Evolutionary conservation across 768 basidiomycete species (phyloP), one percentile per base, ranked within the genome.

Genomic region (Boletus rubropictus): DNA sequence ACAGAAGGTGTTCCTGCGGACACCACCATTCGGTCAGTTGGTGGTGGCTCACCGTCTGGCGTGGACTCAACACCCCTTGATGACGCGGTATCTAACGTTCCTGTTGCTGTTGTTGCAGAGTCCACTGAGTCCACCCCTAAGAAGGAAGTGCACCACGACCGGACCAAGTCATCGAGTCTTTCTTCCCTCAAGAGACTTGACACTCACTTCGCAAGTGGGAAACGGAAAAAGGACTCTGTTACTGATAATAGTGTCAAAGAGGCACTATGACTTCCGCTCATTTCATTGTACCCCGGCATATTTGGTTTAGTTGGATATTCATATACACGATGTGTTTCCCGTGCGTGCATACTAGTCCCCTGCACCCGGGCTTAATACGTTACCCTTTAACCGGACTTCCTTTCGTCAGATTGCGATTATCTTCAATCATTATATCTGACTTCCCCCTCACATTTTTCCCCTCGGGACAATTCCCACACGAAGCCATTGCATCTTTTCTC

Each of bases 11-110:
- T 50, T 15, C 38, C 52, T 22, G 58, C 70, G 17, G 71, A 72
- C 38, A 66, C 72, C 10, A 80, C 78, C 11, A 72, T 84, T 42
- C 77, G 79, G 36, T 61, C 84, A 12, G 74, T 84, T n/a, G 82
- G 80, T 17, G 77, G 73, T 2, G 75, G 76, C 17, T 78, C 78
- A 15, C 63, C 69, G 8, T 52, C 50, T 7, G 45, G 33, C 18
- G 62, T 62, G 35, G 65, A 67, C n/a, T 60, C 59, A 8, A 37
- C 61, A 7, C 59, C 66, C 11, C 48, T 69, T 15, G 67, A 60
- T 15, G 67, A 60, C 24, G 54, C 65, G 20, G 72, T 42, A 22
- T 56, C 69, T n/a, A 74, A 78, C 38, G 55, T 63, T 15, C 65
- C 60, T 18, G 69, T 73, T 3, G 46, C 72, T 5, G 58, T 57